Evolutionary conservation across 148 eudicot genomes (phyloP), one percentile per base, ranked within the genome.

Genomic region (Chenopodium berlandieri): DNA sequence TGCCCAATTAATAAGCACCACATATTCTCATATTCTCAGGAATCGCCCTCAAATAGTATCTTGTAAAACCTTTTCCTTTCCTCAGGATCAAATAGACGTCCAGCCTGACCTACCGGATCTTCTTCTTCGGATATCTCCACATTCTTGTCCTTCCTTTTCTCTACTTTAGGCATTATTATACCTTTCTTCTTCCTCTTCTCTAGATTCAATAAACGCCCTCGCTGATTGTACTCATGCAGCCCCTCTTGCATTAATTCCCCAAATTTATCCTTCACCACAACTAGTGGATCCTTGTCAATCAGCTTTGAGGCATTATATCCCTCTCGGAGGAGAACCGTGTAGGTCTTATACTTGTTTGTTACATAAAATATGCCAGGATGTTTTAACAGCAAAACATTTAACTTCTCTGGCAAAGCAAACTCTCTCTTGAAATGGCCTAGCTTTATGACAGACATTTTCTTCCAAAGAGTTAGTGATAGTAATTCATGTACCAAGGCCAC

Each of bases 201-300:
- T 75, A 90, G 19, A 84, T 93, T 93, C 88, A 88, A 77, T 48
- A 82, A 70, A 85, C 88, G 86, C 72, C 89, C 87, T 75, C 94
- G 90, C 32, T 87, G 87, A 75, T 93, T 95, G 85, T 87, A 92
- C 83, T 93, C 99, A 76, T 93, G 94, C 75, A 90, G 86, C 70
- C 99, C 97, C 79, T 90, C 93, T 87, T 92, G 97, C 99, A 95
- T 95, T 64, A 95, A 82, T 78, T 93, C 94, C 71, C 97, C 98
- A 86, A 91, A 93, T 65, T 92, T 93, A 30, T 95, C 97, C 89
- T 95, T 95, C 69, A 93, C 90, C 71, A 90, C 73, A 79, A 95
- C 93, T 74, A 95, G 91, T 4, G 99, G 94, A 76, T 93, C 97
- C 86, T 92, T 93, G 17, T 88, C 87, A 64, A 91, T 84, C 86